Base-by-base conservation (phyloP, 2,329 filamentous ascomycete genomes). In the Stemphylium lycopersici region DNA sequence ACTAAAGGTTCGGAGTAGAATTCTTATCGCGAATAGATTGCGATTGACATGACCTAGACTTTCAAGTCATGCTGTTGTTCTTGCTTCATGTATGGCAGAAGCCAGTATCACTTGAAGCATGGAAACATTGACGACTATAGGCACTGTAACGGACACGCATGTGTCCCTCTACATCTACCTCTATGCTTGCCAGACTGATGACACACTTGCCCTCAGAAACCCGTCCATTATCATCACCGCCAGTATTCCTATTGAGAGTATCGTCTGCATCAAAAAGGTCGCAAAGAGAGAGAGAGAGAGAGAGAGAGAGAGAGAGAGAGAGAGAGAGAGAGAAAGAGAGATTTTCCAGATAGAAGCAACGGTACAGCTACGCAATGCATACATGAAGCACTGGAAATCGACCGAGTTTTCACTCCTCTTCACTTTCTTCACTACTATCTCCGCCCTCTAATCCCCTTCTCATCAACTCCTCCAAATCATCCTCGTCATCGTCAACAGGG, bases 391-490 rank as follows among this genome's bases (percentile, higher is more conserved):
- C n/a, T 6, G 11, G 11, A 37, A 8, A 2, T 22, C 15, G 8
- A 13, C 1, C 7, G 15, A 2, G 6, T 16, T 10, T 3, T 55
- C 33, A 74, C 61, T 80, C 78, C 58, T 79, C 77, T 50, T 80
- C 79, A 55, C 77, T 79, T 60, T 80, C 77, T 56, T 76, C 76
- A 50, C 71, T 74, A 37, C 71, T 74, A 10, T 75, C 73, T 22
- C 66, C 73, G 8, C 67, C 71, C 32, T 65, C 72, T 29, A 76
- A 66, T 0, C 75, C 78, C 48, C 74, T 66, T 54, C 77, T 74
- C 68, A 80, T 77, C 65, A 77, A 73, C 60, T 78, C 77, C 44
- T 67, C 79, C 62, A 72, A 75, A 63, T 79, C 78, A 24, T 78
- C 77, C 22, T 73, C 70, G 16, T 73, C 72, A 6, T 71, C 68